Base-by-base conservation (phyloP, 352 stramenopile species). In the Blastocystis hominis region DNA sequence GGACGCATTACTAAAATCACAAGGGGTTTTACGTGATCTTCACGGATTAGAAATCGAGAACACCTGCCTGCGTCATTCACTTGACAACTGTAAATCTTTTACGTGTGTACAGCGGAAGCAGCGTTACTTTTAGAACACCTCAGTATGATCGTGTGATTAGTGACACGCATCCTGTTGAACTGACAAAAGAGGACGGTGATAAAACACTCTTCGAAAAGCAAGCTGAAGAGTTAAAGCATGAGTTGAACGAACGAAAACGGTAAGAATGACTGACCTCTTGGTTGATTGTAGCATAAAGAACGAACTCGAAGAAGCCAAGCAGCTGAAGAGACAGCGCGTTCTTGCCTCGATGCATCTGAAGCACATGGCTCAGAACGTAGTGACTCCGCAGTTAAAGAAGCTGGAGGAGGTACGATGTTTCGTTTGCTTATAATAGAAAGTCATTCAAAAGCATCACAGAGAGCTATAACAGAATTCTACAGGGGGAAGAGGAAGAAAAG, bases 201-300 rank as follows among this genome's bases (percentile, higher is more conserved):
- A 84, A 66, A 46, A 66, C 72, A 3, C 34, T 84, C 2, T 84
- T 69, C n/a, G 34, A 66, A 15, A 64, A 66, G 2, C 72, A 53
- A 13, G 42, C 47, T 53, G 72, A 66, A 40, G 50, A 40, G 0
- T 30, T 84, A 24, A n/a, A 84, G 38, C 20, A 69, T 9, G 72
- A 84, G 72, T 54, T 68, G 55, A 69, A 68, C 24, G 53, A 84
- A n/a, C 72, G 72, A 9, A 84, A 84, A 47, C 30, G 53, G 72
- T 84, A 17, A 6, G 2, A 30, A 30, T 30, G 15, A 13, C 2
- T 44, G 34, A 20, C 24, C 20, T 53, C 5, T 24, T 0, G 50
- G 15, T 84, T 10, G 68, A 15, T 13, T 0, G 1, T 84, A 84
- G 72, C 50, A 38, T 84, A 7, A 54, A 64, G 5, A 44, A 20